These are phyloP conservation scores for Stenocarpella maydis DNA, from an alignment of 2,329 filamentous ascomycete species.

Conservation along the genomic window DNA sequence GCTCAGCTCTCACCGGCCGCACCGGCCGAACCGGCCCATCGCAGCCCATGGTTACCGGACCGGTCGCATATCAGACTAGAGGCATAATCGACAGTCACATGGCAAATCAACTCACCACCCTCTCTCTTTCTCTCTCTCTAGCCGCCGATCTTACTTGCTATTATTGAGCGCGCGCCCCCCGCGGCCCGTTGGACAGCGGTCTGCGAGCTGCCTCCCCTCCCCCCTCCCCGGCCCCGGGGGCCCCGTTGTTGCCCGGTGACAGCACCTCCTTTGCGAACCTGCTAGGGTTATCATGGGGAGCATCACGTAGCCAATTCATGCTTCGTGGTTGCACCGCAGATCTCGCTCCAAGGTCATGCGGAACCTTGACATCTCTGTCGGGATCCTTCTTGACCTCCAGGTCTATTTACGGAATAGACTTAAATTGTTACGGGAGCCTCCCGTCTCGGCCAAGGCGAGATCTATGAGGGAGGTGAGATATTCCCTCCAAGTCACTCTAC, in stretches of 20 bases:
- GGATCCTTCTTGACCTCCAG: conserved; percentile 2
- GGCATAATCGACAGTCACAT: neutral
- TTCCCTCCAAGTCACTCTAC: conserved; percentile 6
- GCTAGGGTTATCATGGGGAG: neutral
- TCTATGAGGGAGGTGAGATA: conserved; percentile 19
- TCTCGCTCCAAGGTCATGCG: conserved; percentile 17
- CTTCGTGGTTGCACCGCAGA: neutral
- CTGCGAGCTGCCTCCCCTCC: neutral
- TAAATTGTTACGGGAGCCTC: conserved; percentile 24
- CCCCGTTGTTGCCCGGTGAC: neutral
- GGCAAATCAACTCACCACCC: neutral
- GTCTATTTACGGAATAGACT: conserved; percentile 26
- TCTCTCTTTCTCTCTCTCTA: neutral
- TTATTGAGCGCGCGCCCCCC: conserved; percentile 6
- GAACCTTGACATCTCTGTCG: conserved; percentile 23
- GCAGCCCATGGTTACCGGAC: neutral
- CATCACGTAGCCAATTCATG: neutral
- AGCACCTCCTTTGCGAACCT: conserved; percentile 6
- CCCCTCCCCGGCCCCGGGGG: neutral
- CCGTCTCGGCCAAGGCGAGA: conserved; percentile 18
- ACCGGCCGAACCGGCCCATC: neutral
- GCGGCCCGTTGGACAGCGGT: conserved; percentile 2
- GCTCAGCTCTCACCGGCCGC: neutral
- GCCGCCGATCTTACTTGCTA: neutral
- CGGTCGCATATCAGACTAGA: conserved; percentile 12